A percentile compares a stretch with the other conserved stretches of the same genome.
These are phyloP conservation scores for Canavalia ensiformis DNA, from an alignment of 306 rosid species.

Conservation along the genomic window DNA sequence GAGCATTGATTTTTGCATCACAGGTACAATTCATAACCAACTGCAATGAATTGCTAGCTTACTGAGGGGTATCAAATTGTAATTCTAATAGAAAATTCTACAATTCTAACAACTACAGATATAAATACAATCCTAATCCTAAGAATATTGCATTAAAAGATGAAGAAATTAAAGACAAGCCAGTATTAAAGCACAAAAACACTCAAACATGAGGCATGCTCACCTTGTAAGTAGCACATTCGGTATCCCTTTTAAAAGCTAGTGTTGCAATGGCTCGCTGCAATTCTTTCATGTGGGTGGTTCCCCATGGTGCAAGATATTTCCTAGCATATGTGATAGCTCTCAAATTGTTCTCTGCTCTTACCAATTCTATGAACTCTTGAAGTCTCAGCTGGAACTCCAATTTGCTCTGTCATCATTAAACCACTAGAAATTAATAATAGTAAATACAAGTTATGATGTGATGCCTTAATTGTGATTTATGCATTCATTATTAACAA, in stretches of 20 bases:
- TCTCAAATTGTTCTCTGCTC: constrained; percentile 82
- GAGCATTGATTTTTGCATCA: neutral
- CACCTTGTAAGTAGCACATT: constrained; percentile 90
- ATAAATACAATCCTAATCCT: constrained; percentile 11
- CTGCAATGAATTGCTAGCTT: neutral
- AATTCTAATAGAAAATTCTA: constrained; percentile 22
- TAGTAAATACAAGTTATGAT: neutral
- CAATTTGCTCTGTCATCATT: constrained; percentile 80
- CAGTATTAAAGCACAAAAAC: constrained; percentile 26
- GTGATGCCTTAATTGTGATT: constrained; percentile 3
- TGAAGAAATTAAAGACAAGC: neutral
- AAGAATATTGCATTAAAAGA: constrained; percentile 2
- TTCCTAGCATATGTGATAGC: constrained; percentile 90
- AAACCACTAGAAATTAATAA: constrained; percentile 51
- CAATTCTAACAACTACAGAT: constrained; percentile 35
- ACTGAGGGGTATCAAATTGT: neutral
- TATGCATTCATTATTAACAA: constrained; percentile 29
- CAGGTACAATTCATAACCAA: constrained; percentile 23
- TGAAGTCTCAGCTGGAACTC: constrained; percentile 98
- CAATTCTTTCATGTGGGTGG: constrained; percentile 87
- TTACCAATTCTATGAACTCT: constrained; percentile 94
- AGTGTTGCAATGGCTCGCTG: constrained; percentile 84
- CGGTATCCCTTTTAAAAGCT: constrained; percentile 87
- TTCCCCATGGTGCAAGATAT: constrained; percentile 92
- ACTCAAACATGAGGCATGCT: constrained; percentile 26